Conservation (phyloP, 306 rosid species). For the Delonix regia region DNA sequence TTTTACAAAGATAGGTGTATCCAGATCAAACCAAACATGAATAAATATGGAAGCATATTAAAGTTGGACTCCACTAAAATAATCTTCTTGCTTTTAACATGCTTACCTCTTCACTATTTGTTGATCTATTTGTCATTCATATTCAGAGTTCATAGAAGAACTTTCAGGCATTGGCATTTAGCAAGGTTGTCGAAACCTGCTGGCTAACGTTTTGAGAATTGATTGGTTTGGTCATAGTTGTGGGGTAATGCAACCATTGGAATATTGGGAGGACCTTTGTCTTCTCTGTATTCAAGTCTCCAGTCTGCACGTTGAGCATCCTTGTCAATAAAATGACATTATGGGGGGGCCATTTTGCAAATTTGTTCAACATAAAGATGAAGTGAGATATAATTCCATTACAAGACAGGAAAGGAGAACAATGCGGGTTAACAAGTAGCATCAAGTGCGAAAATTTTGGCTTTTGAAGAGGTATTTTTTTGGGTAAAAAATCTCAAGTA, state of each 20-base stretch:
- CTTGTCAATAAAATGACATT: constrained; percentile 8
- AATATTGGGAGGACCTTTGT: constrained; percentile 43
- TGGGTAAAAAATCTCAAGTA: neutral
- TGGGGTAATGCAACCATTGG: constrained; percentile 46
- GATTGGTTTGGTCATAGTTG: constrained; percentile 37
- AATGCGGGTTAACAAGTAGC: neutral
- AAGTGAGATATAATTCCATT: neutral
- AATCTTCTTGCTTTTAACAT: neutral
- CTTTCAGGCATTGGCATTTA: constrained; percentile 11
- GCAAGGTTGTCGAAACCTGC: constrained; percentile 30
- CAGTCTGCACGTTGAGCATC: neutral
- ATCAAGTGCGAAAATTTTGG: neutral
- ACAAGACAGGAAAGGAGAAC: neutral
- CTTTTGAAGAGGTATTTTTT: neutral
- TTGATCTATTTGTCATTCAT: too few species aligned
- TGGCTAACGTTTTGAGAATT: constrained; percentile 38
- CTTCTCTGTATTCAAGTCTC: constrained; percentile 40
- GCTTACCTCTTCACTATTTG: neutral
- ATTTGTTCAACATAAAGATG: neutral
- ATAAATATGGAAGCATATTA: neutral
- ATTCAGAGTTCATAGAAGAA: neutral
- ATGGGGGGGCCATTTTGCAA: neutral
- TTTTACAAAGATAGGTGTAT: neutral
- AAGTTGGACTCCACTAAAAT: neutral
- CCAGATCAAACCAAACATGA: neutral